These are phyloP conservation scores for Umbelopsis sp. DNA, from an alignment of 371 early-diverging fungal species.

Conservation along the genomic window DNA sequence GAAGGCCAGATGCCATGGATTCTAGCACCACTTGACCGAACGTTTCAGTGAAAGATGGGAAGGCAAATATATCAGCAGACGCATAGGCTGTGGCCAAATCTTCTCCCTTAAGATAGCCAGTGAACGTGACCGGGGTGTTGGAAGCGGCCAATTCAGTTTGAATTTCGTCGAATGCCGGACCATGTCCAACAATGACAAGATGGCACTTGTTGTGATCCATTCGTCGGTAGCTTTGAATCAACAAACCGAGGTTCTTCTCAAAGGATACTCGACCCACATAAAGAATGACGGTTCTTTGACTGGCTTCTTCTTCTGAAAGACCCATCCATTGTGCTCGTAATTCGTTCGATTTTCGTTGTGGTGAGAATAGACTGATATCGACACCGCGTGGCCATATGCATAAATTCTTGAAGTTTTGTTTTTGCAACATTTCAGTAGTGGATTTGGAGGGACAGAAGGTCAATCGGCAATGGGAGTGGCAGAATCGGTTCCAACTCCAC, in stretches of 20 bases:
- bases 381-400: slow-evolving; percentile 55
- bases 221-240: slow-evolving; percentile 42
- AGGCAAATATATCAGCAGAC: slow-evolving; percentile 54
- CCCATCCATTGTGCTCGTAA: slow-evolving; percentile 40
- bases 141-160: slow-evolving; percentile 26
- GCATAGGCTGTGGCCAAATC: slow-evolving; percentile 46
- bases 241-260: slow-evolving; percentile 50
- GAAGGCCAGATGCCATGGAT: slow-evolving; percentile 50
- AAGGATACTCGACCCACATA: slow-evolving; percentile 52
- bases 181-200: slow-evolving; percentile 55
- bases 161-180: slow-evolving; percentile 46
- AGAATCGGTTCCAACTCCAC: slow-evolving; percentile 55
- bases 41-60: slow-evolving; percentile 51
- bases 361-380: slow-evolving; percentile 39
- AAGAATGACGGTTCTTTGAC: slow-evolving; percentile 35
- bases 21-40: slow-evolving; percentile 57
- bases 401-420: slow-evolving; percentile 39
- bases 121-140: slow-evolving; percentile 44
- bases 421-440: slow-evolving; percentile 30
- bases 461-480: slow-evolving; percentile 42
- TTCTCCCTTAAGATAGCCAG: slow-evolving; percentile 46
- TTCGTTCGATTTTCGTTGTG: slow-evolving; percentile 27
- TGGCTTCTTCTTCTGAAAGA: slow-evolving; percentile 15
- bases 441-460: slow-evolving; percentile 50
- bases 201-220: slow-evolving; percentile 49